These are phyloP conservation scores for Calamus simplicifolius DNA, from an alignment of 176 grass and related monocot species.

Conservation along the genomic window DNA sequence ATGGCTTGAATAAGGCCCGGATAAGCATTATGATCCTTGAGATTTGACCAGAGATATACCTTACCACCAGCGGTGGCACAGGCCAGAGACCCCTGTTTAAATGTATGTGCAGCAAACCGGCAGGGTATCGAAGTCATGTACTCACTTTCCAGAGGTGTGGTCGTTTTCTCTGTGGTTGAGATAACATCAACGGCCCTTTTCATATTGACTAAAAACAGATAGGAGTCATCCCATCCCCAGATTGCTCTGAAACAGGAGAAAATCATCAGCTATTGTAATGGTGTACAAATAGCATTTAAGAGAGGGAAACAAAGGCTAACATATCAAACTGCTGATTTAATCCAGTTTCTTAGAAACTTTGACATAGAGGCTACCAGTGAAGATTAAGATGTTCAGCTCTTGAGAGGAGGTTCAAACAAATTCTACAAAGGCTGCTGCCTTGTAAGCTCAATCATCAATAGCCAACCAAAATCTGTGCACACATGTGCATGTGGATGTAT, in stretches of 20 bases:
- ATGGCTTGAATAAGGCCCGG: too few relatives aligned
- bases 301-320: too few relatives aligned
- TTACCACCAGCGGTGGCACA: slow-evolving; percentile 33
- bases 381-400: too few relatives aligned
- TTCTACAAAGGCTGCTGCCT: too few relatives aligned
- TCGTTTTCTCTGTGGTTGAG: slow-evolving; percentile 5
- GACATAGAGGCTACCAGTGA: too few relatives aligned
- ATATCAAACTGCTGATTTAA: too few relatives aligned
- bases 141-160: slow-evolving; percentile 21
- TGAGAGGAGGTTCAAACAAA: too few relatives aligned
- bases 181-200: slow-evolving; percentile 49
- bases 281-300: too few relatives aligned
- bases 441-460: too few relatives aligned
- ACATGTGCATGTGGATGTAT: too few relatives aligned
- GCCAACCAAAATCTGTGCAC: too few relatives aligned
- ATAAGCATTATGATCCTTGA: not conserved
- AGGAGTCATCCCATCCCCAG: slow-evolving; percentile 51
- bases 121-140: slow-evolving; percentile 38
- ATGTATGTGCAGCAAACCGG: slow-evolving; percentile 38
- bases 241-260: slow-evolving; percentile 39
- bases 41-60: slow-evolving; percentile 40
- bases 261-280: not conserved
- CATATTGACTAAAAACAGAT: slow-evolving; percentile 49
- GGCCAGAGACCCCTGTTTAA: slow-evolving; percentile 36
- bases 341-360: too few relatives aligned